Conservation (phyloP, 148 eudicot genomes). For the Camellia lanceoleosa region DNA sequence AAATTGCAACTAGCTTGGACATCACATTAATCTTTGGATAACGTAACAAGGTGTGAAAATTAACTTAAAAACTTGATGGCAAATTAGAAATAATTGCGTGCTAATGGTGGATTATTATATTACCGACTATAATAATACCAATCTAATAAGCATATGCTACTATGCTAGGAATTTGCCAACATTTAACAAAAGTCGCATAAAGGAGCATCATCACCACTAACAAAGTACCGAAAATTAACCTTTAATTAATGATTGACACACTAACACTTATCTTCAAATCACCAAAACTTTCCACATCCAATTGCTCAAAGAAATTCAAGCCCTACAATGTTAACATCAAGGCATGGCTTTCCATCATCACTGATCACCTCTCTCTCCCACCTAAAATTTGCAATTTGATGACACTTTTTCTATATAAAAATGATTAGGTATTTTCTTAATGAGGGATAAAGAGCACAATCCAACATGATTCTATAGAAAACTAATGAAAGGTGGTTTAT, state of each 20-base stretch:
- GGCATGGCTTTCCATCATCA: background rate
- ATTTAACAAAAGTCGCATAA: background rate
- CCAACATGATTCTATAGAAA: background rate
- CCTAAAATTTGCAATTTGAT: background rate
- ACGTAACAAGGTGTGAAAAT: too few relatives aligned
- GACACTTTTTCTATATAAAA: background rate
- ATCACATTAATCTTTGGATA: too few relatives aligned
- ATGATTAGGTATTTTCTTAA: background rate
- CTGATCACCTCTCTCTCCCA: background rate
- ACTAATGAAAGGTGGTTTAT: background rate
- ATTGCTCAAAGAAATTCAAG: conserved; percentile 1
- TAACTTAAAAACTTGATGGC: background rate
- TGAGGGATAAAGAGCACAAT: background rate
- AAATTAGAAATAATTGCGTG: conserved; percentile 1
- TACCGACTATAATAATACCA: background rate
- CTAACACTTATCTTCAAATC: conserved; percentile 8
- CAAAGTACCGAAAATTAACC: too few relatives aligned
- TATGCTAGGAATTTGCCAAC: background rate
- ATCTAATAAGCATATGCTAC: background rate
- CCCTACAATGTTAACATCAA: background rate
- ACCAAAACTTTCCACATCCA: background rate
- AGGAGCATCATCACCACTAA: background rate
- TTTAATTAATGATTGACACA: background rate
- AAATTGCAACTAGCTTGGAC: too few relatives aligned
- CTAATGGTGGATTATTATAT: background rate